A percentile compares a stretch with the other conserved stretches of the same genome.
Conservation (phyloP, 2,329 filamentous ascomycete genomes). For the Alternaria sp. region DNA sequence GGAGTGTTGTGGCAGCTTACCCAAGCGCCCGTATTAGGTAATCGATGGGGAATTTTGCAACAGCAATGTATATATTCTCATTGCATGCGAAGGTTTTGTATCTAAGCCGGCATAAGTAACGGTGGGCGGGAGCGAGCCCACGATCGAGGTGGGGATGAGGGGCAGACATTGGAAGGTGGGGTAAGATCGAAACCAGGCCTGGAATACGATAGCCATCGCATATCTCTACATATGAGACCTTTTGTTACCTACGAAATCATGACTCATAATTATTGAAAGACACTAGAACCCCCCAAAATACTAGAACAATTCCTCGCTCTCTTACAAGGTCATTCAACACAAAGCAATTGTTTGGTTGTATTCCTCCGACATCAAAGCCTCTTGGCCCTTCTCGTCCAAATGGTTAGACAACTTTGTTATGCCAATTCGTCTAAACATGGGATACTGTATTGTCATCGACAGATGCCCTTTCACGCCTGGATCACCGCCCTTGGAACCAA, state of each 20-base stretch:
- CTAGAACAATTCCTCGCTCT: not conserved
- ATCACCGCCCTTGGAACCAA: not conserved
- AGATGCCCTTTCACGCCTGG: no score
- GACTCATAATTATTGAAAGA: not conserved
- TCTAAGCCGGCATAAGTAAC: no score
- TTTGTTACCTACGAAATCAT: no score
- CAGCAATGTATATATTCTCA: no score
- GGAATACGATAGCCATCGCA: not conserved
- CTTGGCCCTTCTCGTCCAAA: not conserved
- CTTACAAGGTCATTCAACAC: accelerated
- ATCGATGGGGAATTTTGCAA: not conserved
- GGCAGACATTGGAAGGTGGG: not conserved
- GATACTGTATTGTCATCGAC: not conserved
- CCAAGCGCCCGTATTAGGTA: constrained; percentile 16
- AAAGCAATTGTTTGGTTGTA: not conserved
- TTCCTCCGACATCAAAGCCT: not conserved
- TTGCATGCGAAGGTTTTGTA: no score
- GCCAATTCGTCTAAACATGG: not conserved
- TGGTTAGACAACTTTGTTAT: not conserved
- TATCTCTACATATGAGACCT: not conserved
- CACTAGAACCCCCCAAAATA: not conserved
- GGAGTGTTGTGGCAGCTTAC: not conserved
- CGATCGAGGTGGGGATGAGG: not conserved
- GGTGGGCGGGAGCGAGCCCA: not conserved
- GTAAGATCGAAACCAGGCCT: not conserved